A percentile compares a stretch with the other conserved stretches of the same genome.
These are phyloP conservation scores for Trichoderma cornu-damae DNA, from an alignment of 2,329 filamentous ascomycete species.

Conservation along the genomic window DNA sequence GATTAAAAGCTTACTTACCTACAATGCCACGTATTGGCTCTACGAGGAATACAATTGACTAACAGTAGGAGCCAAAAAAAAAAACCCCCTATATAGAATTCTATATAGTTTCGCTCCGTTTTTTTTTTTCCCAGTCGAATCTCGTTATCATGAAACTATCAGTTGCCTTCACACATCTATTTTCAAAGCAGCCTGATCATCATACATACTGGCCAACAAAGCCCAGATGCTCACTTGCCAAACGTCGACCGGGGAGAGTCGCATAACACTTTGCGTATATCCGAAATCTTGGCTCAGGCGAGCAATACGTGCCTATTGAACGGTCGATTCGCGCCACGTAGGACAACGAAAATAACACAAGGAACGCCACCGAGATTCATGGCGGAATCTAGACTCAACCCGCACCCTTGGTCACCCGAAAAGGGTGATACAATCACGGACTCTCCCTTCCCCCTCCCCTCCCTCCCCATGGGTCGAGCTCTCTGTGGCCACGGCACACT, in stretches of 20 bases:
- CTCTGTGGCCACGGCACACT: background rate
- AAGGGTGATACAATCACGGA: background rate
- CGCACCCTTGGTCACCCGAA: background rate
- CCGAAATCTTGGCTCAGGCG: background rate
- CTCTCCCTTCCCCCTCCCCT: background rate
- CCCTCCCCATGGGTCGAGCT: background rate
- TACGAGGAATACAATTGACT: no score
- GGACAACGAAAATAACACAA: background rate
- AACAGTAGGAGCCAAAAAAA: no score
- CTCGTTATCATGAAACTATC: no score
- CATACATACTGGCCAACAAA: background rate
- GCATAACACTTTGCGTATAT: background rate
- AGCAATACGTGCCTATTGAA: background rate
- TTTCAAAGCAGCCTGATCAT: background rate
- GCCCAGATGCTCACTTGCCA: background rate
- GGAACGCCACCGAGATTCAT: background rate
- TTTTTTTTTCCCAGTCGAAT: no score
- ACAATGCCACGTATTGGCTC: no score
- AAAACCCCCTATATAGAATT: no score
- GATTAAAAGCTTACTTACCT: no score
- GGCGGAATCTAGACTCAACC: background rate
- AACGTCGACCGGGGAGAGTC: background rate
- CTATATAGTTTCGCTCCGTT: no score
- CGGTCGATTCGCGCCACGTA: background rate
- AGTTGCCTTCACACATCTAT: background rate